A percentile compares a stretch with the other conserved stretches of the same genome.
Evolutionary conservation across 768 basidiomycete genomes (phyloP).

Genomic region (Russula olivacea): DNA sequence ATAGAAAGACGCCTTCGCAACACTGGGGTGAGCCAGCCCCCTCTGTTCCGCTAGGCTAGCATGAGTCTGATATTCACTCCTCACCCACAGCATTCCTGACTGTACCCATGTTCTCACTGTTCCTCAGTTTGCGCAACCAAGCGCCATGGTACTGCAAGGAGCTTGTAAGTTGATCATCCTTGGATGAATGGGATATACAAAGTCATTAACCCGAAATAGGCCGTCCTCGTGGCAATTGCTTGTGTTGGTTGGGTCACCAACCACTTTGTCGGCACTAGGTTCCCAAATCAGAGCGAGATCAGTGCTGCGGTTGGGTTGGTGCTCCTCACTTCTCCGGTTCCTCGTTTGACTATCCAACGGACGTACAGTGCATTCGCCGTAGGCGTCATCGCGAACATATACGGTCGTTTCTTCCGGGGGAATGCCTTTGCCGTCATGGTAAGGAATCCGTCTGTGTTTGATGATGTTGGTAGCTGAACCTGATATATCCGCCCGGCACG

Average conservation of each 20-base stretch:
- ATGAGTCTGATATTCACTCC: neutral
- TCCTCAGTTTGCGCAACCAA: slow-evolving; percentile 59
- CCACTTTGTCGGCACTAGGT: slow-evolving; percentile 57
- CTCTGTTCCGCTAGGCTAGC: neutral
- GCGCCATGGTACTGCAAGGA: slow-evolving; percentile 54
- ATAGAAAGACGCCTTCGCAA: slow-evolving; percentile 58
- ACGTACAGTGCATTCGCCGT: slow-evolving; percentile 63
- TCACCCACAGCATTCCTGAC: slow-evolving; percentile 53
- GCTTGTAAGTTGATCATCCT: slow-evolving; percentile 37
- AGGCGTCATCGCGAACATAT: slow-evolving; percentile 72
- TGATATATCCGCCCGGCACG: too few relatives aligned
- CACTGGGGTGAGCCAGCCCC: slow-evolving; percentile 52
- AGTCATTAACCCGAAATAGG: slow-evolving; percentile 26
- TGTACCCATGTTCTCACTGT: slow-evolving; percentile 63
- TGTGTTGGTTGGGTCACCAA: slow-evolving; percentile 75
- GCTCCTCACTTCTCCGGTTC: neutral
- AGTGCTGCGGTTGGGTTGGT: slow-evolving; percentile 65
- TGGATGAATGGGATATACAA: neutral
- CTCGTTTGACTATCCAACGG: neutral
- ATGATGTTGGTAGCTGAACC: neutral
- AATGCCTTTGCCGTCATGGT: slow-evolving; percentile 83
- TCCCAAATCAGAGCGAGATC: slow-evolving; percentile 67
- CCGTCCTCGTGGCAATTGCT: slow-evolving; percentile 53
- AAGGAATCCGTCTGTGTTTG: slow-evolving; percentile 16
- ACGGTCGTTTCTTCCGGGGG: slow-evolving; percentile 65